phyloP scores from a whole-genome alignment of 2,329 filamentous ascomycete species.

The Monilinia fructicola region DNA sequence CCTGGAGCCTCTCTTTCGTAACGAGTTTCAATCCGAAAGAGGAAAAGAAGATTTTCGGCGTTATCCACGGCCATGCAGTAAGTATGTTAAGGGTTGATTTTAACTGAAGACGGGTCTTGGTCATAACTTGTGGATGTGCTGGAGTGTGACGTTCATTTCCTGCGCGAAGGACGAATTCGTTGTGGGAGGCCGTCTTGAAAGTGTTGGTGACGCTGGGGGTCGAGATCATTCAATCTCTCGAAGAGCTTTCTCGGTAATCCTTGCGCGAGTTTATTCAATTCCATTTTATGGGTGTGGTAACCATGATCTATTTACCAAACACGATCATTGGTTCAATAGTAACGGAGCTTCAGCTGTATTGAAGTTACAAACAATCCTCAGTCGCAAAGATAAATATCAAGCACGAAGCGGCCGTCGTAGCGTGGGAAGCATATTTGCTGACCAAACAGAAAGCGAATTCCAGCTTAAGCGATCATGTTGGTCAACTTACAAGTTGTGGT shows the following conservation, averaged over 20 bases:
- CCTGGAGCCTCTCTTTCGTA: constrained; percentile 31
- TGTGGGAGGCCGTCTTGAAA: neutral
- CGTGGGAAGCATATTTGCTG: too few relatives aligned
- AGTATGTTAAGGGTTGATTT: constrained; percentile 48
- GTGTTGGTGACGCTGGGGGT: neutral
- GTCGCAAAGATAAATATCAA: too few relatives aligned
- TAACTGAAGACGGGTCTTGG: constrained; percentile 32
- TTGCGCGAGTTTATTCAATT: too few relatives aligned
- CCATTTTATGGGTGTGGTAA: too few relatives aligned
- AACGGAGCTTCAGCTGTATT: too few relatives aligned
- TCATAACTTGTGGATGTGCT: constrained; percentile 27
- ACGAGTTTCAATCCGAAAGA: constrained; percentile 41
- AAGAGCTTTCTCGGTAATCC: neutral
- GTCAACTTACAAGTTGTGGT: neutral
- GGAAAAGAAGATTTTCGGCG: constrained; percentile 45
- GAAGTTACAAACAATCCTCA: too few relatives aligned
- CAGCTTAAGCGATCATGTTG: neutral
- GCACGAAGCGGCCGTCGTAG: too few relatives aligned
- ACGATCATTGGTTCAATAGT: too few relatives aligned
- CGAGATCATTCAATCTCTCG: neutral
- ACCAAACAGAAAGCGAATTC: too few relatives aligned
- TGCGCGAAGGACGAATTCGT: neutral
- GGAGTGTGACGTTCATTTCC: neutral
- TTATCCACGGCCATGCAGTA: constrained; percentile 52
- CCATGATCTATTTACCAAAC: too few relatives aligned